Evolutionary conservation across 2,329 filamentous ascomycete species (phyloP).

Genomic region (Venturia pyrina): DNA sequence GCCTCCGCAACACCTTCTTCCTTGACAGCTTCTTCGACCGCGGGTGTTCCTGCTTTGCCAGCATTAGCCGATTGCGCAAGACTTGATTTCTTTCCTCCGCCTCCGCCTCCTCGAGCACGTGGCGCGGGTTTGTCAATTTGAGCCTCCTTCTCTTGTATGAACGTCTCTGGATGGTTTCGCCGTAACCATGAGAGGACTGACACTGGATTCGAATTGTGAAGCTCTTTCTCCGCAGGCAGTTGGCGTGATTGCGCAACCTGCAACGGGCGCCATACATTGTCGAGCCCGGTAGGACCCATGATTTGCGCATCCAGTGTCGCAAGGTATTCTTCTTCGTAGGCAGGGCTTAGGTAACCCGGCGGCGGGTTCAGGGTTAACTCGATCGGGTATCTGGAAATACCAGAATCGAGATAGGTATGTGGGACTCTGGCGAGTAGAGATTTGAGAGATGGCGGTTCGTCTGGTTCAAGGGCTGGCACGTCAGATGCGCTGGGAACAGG

Average conservation of each 20-base stretch:
- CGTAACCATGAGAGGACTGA: conserved; percentile 95
- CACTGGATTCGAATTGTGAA: conserved; percentile 66
- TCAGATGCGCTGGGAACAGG: conserved; percentile 18
- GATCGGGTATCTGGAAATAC: conserved; percentile 22
- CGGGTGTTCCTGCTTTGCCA: conserved; percentile 17
- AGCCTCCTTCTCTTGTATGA: conserved; percentile 61
- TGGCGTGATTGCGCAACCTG: conserved; percentile 26
- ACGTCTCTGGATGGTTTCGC: conserved; percentile 72
- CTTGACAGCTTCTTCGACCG: conserved; percentile 26
- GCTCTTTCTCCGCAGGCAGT: conserved; percentile 37
- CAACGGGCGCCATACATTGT: neutral
- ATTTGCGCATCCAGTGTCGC: conserved; percentile 50
- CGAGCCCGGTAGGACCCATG: conserved; percentile 28
- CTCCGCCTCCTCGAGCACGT: conserved; percentile 24
- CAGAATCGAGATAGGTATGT: conserved; percentile 27
- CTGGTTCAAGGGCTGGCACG: conserved; percentile 19
- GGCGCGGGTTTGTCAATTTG: conserved; percentile 29
- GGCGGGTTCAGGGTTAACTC: conserved; percentile 44
- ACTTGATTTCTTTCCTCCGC: conserved; percentile 20
- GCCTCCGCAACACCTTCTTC: conserved; percentile 29
- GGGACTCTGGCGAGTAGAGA: conserved; percentile 31
- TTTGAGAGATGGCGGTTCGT: conserved; percentile 23
- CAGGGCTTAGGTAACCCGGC: conserved; percentile 55
- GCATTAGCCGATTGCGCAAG: conserved; percentile 22
- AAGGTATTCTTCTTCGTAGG: conserved; percentile 67